Conservation (phyloP, 257 asterid genomes). For the Solanum raphanifolium region DNA sequence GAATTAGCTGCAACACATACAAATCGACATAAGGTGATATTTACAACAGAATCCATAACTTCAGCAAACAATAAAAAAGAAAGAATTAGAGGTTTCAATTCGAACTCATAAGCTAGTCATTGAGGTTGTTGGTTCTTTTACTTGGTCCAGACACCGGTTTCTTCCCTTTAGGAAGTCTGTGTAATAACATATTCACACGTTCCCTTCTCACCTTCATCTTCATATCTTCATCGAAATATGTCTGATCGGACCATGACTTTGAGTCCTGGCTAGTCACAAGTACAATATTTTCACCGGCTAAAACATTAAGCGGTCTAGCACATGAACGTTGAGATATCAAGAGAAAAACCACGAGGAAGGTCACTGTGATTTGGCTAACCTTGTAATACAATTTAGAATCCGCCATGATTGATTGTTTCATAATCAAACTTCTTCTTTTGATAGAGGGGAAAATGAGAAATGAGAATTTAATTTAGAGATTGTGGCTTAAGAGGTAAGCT, state of each 20-base stretch:
- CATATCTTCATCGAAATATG: not conserved
- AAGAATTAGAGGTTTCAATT: not conserved
- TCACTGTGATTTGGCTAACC: not conserved
- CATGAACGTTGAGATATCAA: not conserved
- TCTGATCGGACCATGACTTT: not conserved
- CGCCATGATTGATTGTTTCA: not conserved
- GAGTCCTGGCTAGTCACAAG: not conserved
- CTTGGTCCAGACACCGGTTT: not conserved
- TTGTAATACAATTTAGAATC: not conserved
- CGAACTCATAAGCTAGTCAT: not conserved
- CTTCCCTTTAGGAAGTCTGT: not conserved
- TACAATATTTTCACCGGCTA: not conserved
- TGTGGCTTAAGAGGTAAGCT: not conserved
- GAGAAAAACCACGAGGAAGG: not conserved
- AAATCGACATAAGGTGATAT: too few species aligned
- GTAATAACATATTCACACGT: not conserved
- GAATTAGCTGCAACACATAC: not conserved
- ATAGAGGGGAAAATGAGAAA: too few species aligned
- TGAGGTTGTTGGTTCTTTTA: not conserved
- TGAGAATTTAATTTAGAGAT: too few species aligned
- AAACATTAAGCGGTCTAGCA: not conserved
- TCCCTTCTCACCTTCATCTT: not conserved
- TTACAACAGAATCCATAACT: not conserved
- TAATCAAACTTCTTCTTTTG: not conserved
- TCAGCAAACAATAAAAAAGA: not conserved